Base-by-base conservation (phyloP, 108 stramenopile genomes). In the Parmales sp. region DNA sequence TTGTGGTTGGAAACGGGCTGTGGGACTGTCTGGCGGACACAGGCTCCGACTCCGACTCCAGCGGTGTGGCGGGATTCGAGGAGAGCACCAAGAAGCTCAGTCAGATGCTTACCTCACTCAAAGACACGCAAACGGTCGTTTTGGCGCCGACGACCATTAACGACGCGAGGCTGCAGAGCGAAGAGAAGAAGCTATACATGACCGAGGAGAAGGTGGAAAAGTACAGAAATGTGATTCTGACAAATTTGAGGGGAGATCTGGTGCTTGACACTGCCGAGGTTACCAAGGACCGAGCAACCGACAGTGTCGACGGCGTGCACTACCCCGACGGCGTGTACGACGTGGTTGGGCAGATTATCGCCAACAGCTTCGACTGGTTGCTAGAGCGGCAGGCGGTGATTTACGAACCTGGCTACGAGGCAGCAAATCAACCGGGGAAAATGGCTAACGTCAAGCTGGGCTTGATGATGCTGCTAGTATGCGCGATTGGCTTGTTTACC, bases 301-400 rank as follows among this genome's bases (percentile, higher is more conserved):
- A 92, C 44, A 86, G 84, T 34, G 87, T 74, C 72, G 91, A 92
- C 72, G 91, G 91, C n/a, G 88, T 92, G 0, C 88, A 92, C 63
- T 92, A 92, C 64, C 91, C 91, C 25, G 79, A 79, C 44, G 48
- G 78, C 31, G 77, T 92, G 1, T 92, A 92, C 66, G 78, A 84
- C 63, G 91, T 83, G 8, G 87, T 88, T 8, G 84, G 83, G 13
- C 91, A 92, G 74, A 90, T 92, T 29, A 71, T 90, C 5, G 76
- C 81, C 31, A 86, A 92, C 46, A 76, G 88, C 18, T 23, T 88
- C 31, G 91, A 92, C 67, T 92, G 91, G 91, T 76, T 89, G 18
- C 69, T 92, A 82, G 82, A 0, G 66, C 50, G 50, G 54, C 38
- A 37, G 46, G 50, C 2, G 26, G n/a, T 64, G 69, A 20, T 0